Evolutionary conservation across 2,329 filamentous ascomycete species (phyloP), one percentile per base, ranked within the genome.

Genomic region (Fusarium protoensiforme): DNA sequence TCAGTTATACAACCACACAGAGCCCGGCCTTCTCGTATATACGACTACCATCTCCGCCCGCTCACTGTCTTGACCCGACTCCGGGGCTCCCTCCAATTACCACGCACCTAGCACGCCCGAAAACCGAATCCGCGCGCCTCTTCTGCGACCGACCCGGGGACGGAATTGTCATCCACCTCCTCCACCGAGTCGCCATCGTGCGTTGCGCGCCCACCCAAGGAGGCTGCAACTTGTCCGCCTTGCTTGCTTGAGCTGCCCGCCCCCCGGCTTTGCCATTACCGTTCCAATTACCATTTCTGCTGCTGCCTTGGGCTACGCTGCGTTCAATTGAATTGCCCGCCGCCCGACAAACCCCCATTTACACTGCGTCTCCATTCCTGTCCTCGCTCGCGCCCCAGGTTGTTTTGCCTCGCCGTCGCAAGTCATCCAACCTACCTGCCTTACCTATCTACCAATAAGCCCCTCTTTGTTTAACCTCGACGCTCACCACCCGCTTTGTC

Each of bases 1-100:
- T 16, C 43, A 48, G 46, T 51, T 51, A 51, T 62, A 58, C 38
- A 22, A 56, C 20, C 46, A 59, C 65, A 71, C 53, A 56, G 58
- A 68, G 20, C 43, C 71, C 64, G 67, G 64, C 46, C 61, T 59
- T 59, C 35, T 73, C 71, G 71, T 73, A 73, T 73, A 73, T 73
- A 73, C 71, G 71, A 73, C 67, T 74, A 20, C 39, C 53, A 61
- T 68, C 71, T 74, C 63, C 71, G 71, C 64, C 67, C 41, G 36
- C 60, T 35, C 57, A 29, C 66, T 59, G 48, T 36, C 39, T 68
- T 68, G 67, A 61, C 57, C 71, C 67, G 64, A 73, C 59, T 51
- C 64, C 71, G 65, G 61, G 27, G 57, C 63, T 46, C 58, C 43
- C 48, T 61, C 67, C 61, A 67, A 48, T 67, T 60, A 62, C 60